Base-by-base conservation (phyloP, 257 asterid genomes). In the Solanum lycopersicoides region DNA sequence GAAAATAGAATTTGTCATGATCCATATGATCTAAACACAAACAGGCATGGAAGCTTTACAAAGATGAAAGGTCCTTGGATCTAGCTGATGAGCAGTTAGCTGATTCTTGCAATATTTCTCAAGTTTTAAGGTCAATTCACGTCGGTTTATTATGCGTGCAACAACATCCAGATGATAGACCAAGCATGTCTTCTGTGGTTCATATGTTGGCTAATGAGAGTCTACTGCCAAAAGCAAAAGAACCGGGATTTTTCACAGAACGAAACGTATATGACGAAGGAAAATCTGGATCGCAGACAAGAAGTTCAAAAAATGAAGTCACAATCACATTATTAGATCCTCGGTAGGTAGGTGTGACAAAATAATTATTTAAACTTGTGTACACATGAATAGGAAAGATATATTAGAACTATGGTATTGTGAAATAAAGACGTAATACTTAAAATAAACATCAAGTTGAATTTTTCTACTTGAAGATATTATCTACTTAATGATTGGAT, bases 41-140 rank as follows among this genome's bases (percentile, higher is more conserved):
- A 37, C 37, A 83, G 77, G 86, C 59, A 37, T 83, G 86, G 86
- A 83, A 83, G 76, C 86, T 83, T 83, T 63, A 83, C 11, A 83
- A 68, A 83, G 86, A 83, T 0, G 76, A 42, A 63, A 83, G 37
- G n/a, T 83, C 76, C 1, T 12, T 60, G 13, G 56, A 83, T 37
- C 86, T 83, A 23, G 21, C 41, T 9, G 76, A 63, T 8, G 86
- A 83, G 10, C 86, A 37, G 34, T 74, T 83, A n/a, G 35, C 34
- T 63, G 60, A 83, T 59, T 39, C 77, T 23, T 25, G 37, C 4
- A 1, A 63, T 83, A 18, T 83, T 5, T 16, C 37, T 63, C 76
- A 63, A 83, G 35, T 83, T 63, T 42, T 83, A 63, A 83, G 76
- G 50, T 83, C 60, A n/a, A 83, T 83, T 37, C 76, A 83, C 34